phyloP scores from a whole-genome alignment of 306 rosid genomes.

The Quercus engelmannii region DNA sequence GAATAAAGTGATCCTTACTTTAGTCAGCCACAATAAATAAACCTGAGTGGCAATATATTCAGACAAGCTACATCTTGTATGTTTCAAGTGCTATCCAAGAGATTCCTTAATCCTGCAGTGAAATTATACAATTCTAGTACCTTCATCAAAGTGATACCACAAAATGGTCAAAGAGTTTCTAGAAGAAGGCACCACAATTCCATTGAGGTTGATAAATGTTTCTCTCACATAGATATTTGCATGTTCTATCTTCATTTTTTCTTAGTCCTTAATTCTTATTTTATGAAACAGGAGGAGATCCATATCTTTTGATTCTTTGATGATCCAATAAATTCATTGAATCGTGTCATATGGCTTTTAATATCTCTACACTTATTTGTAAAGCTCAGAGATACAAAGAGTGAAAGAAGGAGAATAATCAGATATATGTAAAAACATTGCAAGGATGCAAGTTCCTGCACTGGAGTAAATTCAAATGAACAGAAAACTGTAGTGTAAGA shows the following conservation, averaged over 20 bases:
- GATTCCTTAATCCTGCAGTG: neutral
- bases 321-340: neutral
- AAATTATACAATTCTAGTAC: neutral
- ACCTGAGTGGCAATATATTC: neutral
- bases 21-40: neutral
- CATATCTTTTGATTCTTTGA: neutral
- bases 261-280: neutral
- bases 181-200: neutral
- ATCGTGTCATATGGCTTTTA: neutral
- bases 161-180: neutral
- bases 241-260: neutral
- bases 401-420: neutral
- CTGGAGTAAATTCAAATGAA: constrained; percentile 8
- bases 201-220: neutral
- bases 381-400: neutral
- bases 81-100: neutral
- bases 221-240: neutral
- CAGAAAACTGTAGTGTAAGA: constrained; percentile 13
- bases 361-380: neutral
- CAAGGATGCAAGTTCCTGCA: neutral
- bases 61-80: neutral
- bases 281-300: neutral
- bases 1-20: neutral
- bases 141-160: neutral
- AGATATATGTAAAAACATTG: neutral